These are phyloP conservation scores for Wickerhamiella lipophila DNA, from an alignment of 805 yeast genomes.

Conservation along the genomic window DNA sequence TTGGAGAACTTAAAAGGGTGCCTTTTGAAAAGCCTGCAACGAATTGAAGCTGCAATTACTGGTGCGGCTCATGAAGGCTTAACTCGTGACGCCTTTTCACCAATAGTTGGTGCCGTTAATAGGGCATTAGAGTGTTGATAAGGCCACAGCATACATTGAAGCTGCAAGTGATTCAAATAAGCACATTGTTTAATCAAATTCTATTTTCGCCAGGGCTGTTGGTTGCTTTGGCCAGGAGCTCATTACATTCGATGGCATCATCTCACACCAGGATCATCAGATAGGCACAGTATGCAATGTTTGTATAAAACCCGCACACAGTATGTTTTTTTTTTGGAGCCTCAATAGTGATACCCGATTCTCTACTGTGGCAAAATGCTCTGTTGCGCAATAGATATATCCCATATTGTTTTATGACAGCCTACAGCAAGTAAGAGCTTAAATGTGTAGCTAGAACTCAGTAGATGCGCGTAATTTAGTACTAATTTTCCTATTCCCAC, in stretches of 20 bases:
- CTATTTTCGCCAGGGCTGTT: too few relatives aligned
- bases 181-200: too few relatives aligned
- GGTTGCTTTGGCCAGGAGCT: too few relatives aligned
- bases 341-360: background rate
- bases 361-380: background rate
- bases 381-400: too few relatives aligned
- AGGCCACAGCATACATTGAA: background rate
- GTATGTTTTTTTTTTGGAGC: background rate
- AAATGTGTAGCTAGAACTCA: too few relatives aligned
- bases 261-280: background rate
- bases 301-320: background rate
- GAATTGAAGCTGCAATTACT: background rate
- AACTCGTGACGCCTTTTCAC: background rate
- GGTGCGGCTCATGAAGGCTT: background rate
- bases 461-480: too few relatives aligned
- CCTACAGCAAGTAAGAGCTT: too few relatives aligned
- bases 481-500: too few relatives aligned
- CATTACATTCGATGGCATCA: background rate
- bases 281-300: background rate
- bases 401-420: too few relatives aligned
- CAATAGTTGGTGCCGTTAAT: background rate
- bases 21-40: background rate
- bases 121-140: background rate
- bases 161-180: too few relatives aligned
- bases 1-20: slow-evolving; percentile 1